Percentiles rank a stretch among this genome's conserved stretches.
These are phyloP conservation scores for Lasiodiplodia gonubiensis DNA, from an alignment of 2,329 filamentous ascomycete species.

Conservation along the genomic window DNA sequence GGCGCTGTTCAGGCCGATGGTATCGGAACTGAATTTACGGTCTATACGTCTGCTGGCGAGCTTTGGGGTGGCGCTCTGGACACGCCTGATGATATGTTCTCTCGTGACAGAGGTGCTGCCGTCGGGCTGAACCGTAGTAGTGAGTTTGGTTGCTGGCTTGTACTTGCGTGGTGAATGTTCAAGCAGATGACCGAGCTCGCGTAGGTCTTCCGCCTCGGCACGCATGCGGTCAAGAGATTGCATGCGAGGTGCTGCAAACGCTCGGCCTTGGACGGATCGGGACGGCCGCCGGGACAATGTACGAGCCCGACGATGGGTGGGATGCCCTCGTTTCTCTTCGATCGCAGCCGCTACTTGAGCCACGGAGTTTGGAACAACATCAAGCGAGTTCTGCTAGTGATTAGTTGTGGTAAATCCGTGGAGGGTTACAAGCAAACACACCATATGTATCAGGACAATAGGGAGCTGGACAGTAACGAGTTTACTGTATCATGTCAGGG, in stretches of 20 bases:
- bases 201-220: conserved; percentile 46
- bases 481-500: conserved; percentile 45
- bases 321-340: conserved; percentile 53
- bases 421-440: conserved; percentile 30
- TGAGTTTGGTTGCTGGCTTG: conserved; percentile 30
- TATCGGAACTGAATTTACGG: conserved; percentile 14
- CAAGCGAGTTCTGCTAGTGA: conserved; percentile 56
- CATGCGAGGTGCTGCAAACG: conserved; percentile 58
- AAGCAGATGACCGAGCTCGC: conserved; percentile 47
- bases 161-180: conserved; percentile 54
- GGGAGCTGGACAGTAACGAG: conserved; percentile 60
- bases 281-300: conserved; percentile 44
- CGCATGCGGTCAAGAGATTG: conserved; percentile 57
- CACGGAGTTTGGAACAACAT: conserved; percentile 61
- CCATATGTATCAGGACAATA: conserved; percentile 62
- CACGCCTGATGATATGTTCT: conserved; percentile 22
- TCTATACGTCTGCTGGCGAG: not conserved
- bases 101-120: conserved; percentile 17
- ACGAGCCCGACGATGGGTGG: not conserved
- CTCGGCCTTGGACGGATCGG: conserved; percentile 54
- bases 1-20: conserved; percentile 20
- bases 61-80: conserved; percentile 17
- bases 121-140: conserved; percentile 24
- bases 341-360: conserved; percentile 62
- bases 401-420: not conserved